These are phyloP conservation scores for Fusarium hainanense DNA, from an alignment of 2,329 filamentous ascomycete genomes.

Conservation along the genomic window DNA sequence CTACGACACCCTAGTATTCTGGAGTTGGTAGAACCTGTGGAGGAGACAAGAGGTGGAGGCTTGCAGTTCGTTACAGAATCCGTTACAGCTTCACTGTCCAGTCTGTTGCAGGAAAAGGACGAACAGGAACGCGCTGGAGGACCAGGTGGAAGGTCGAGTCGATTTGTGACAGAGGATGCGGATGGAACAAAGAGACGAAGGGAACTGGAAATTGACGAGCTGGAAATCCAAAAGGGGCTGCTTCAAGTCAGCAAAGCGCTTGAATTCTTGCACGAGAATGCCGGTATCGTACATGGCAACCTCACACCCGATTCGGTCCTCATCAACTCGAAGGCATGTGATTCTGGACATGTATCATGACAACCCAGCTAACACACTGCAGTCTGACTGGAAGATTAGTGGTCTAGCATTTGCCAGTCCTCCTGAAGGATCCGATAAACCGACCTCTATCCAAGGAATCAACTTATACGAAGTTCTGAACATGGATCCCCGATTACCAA, in stretches of 20 bases:
- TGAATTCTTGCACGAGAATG: constrained; percentile 95
- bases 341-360: not conserved
- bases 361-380: constrained; percentile 47
- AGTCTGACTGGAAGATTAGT: constrained; percentile 98
- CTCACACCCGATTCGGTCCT: constrained; percentile 93
- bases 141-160: constrained; percentile 76
- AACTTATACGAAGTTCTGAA: constrained; percentile 86
- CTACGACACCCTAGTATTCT: constrained; percentile 91
- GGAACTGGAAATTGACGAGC: constrained; percentile 93
- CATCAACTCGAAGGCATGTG: constrained; percentile 85
- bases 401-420: constrained; percentile 92
- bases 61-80: constrained; percentile 96
- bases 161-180: constrained; percentile 83
- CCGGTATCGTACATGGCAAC: constrained; percentile 92
- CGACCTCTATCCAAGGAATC: constrained; percentile 81
- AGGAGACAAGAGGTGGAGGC: constrained; percentile 90
- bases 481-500: constrained; percentile 84
- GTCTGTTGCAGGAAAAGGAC: constrained; percentile 87
- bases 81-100: constrained; percentile 88
- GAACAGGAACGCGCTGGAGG: constrained; percentile 80
- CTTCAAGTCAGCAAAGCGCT: constrained; percentile 93
- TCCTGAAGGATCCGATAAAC: constrained; percentile 77
- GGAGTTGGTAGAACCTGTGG: constrained; percentile 92
- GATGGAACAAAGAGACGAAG: constrained; percentile 78
- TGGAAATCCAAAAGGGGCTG: constrained; percentile 97